Conservation (phyloP, 805 yeast genomes). For the Ogataea minuta region DNA sequence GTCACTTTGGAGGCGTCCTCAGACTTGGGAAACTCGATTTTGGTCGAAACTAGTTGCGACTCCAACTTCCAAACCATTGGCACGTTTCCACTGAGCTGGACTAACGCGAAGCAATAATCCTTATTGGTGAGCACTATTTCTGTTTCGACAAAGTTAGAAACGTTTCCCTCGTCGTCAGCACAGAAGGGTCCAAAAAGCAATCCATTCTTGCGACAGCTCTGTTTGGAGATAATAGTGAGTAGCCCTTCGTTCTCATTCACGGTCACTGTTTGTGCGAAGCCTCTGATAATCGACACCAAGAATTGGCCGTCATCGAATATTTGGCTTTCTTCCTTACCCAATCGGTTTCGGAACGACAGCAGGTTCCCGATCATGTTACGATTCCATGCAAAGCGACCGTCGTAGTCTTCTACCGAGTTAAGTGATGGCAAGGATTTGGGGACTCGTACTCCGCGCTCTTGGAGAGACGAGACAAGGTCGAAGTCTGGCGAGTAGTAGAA, state of each 20-base stretch:
- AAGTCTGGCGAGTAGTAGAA: constrained; percentile 49
- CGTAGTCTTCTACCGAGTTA: constrained; percentile 40
- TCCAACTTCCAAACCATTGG: constrained; percentile 57
- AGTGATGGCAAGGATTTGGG: constrained; percentile 20
- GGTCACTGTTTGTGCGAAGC: constrained; percentile 43
- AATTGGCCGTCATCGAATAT: constrained; percentile 48
- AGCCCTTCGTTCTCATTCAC: constrained; percentile 37
- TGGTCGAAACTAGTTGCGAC: constrained; percentile 43
- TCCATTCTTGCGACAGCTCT: constrained; percentile 46
- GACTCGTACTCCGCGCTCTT: constrained; percentile 40
- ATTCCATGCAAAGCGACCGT: constrained; percentile 52
- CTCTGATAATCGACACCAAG: constrained; percentile 47
- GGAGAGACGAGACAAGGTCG: constrained; percentile 45
- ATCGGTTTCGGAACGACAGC: constrained; percentile 44
- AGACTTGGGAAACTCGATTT: constrained; percentile 47
- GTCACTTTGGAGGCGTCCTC: constrained; percentile 55
- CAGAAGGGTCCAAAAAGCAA: constrained; percentile 57
- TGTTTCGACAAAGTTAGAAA: constrained; percentile 50
- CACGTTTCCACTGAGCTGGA: constrained; percentile 50
- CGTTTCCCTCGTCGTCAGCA: constrained; percentile 55
- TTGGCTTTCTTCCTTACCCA: constrained; percentile 39
- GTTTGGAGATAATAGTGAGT: constrained; percentile 51
- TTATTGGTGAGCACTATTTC: constrained; percentile 47
- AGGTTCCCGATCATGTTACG: constrained; percentile 44
- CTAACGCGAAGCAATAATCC: constrained; percentile 42